phyloP scores from a whole-genome alignment of 2,329 filamentous ascomycete genomes.

The Colletotrichum spaethianum region DNA sequence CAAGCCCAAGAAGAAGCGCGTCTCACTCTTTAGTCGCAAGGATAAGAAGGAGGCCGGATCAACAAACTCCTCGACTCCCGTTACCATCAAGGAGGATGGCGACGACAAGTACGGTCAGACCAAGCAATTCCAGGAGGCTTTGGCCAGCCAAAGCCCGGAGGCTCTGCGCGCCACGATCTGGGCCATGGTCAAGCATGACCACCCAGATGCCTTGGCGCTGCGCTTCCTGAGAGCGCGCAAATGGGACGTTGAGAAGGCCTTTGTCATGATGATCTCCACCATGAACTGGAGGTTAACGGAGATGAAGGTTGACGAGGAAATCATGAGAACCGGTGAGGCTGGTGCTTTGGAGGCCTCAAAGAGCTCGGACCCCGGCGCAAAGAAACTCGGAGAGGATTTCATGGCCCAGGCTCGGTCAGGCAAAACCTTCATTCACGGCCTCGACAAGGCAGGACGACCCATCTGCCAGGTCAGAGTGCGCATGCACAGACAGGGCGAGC shows the following conservation, averaged over 20 bases:
- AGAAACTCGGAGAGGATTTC: constrained; percentile 83
- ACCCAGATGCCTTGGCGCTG: constrained; percentile 87
- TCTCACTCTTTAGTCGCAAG: constrained; percentile 77
- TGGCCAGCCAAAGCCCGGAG: constrained; percentile 83
- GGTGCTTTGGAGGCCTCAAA: constrained; percentile 74
- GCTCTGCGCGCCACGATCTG: constrained; percentile 86
- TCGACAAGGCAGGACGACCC: constrained; percentile 86
- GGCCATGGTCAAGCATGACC: constrained; percentile 95
- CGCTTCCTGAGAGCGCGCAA: constrained; percentile 91
- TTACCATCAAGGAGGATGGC: constrained; percentile 61
- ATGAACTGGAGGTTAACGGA: constrained; percentile 91
- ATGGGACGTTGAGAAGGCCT: constrained; percentile 94
- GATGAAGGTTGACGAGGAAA: constrained; percentile 90
- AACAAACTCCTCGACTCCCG: constrained; percentile 50
- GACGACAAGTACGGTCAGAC: constrained; percentile 96
- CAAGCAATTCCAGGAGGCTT: constrained; percentile 86
- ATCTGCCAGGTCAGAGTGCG: constrained; percentile 89
- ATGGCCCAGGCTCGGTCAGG: constrained; percentile 87
- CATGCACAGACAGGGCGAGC: constrained; percentile 85
- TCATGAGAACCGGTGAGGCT: constrained; percentile 83
- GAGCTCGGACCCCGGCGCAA: constrained; percentile 68
- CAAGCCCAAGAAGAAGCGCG: constrained; percentile 82
- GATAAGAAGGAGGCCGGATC: constrained; percentile 66
- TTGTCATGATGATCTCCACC: constrained; percentile 94
- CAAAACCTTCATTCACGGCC: constrained; percentile 92